phyloP scores from a whole-genome alignment of 2,329 filamentous ascomycete genomes.

The Alternaria novae-zelandiae region DNA sequence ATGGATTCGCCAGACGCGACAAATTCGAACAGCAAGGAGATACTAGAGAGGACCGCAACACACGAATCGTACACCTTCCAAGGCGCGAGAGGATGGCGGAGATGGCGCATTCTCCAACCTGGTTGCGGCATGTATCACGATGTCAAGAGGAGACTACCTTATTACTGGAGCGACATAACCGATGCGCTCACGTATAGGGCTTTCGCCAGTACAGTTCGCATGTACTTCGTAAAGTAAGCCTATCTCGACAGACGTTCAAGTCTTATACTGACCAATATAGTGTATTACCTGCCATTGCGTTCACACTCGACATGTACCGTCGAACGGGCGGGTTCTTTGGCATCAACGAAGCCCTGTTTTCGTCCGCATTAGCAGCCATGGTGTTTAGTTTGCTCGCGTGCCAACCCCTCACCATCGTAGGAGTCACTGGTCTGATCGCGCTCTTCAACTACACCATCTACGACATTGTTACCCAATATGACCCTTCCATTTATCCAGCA shows the following conservation, averaged over 20 bases:
- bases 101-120: conserved; percentile 52
- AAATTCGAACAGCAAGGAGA: neutral
- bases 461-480: conserved; percentile 60
- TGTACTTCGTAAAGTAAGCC: conserved; percentile 64
- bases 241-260: too few species aligned
- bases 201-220: conserved; percentile 62
- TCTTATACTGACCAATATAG: conserved; percentile 31
- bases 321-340: conserved; percentile 62
- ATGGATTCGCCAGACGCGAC: conserved; percentile 7
- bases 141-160: conserved; percentile 59
- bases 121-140: conserved; percentile 63
- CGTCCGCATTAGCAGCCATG: conserved; percentile 62
- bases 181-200: conserved; percentile 64
- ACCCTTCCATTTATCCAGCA: conserved; percentile 58
- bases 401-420: conserved; percentile 64
- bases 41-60: conserved; percentile 25
- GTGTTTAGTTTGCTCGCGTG: conserved; percentile 60
- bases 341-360: conserved; percentile 63
- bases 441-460: conserved; percentile 67
- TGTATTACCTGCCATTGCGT: conserved; percentile 64
- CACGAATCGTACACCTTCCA: conserved; percentile 46
- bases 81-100: conserved; percentile 49
- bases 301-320: conserved; percentile 64
- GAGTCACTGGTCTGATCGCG: conserved; percentile 59
- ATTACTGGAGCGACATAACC: conserved; percentile 62